phyloP scores from a whole-genome alignment of 371 early-diverging fungal genomes.

The Rhizopus sp. region DNA sequence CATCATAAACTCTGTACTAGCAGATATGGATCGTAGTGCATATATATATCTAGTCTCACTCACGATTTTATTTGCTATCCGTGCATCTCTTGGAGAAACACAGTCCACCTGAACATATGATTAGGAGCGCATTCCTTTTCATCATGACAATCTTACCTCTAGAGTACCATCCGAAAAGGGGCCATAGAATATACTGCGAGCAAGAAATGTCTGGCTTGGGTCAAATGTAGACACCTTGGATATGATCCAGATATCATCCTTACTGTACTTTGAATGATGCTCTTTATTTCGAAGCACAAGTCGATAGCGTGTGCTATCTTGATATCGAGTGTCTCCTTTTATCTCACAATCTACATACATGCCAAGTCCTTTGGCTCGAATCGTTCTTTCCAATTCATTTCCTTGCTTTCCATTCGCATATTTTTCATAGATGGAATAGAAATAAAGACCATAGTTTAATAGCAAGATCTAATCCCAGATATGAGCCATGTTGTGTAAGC shows the following conservation, averaged over 20 bases:
- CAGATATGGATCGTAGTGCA: constrained; percentile 68
- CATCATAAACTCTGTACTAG: constrained; percentile 77
- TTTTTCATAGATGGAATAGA: constrained; percentile 30
- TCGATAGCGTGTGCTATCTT: constrained; percentile 16
- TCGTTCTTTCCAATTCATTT: constrained; percentile 26
- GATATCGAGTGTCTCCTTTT: constrained; percentile 4
- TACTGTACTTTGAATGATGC: constrained; percentile 53
- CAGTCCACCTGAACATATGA: constrained; percentile 38
- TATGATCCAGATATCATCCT: constrained; percentile 74
- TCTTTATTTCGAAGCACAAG: constrained; percentile 43
- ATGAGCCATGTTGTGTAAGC: not conserved
- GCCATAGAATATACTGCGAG: constrained; percentile 60
- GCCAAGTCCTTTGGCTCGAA: constrained; percentile 42
- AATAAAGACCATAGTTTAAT: constrained; percentile 34
- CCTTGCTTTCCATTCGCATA: constrained; percentile 21
- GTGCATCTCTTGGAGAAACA: constrained; percentile 46
- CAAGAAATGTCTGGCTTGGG: constrained; percentile 54
- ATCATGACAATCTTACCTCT: constrained; percentile 36
- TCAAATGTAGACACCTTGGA: constrained; percentile 51
- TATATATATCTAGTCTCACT: constrained; percentile 34
- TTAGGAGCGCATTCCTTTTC: not conserved
- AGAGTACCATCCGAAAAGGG: constrained; percentile 53
- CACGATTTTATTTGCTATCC: constrained; percentile 30
- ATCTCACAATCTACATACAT: constrained; percentile 35
- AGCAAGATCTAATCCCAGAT: constrained; percentile 32